Evolutionary conservation across 306 rosid genomes (phyloP), one percentile per base, ranked within the genome.

Genomic region (Glycine tomentella): DNA sequence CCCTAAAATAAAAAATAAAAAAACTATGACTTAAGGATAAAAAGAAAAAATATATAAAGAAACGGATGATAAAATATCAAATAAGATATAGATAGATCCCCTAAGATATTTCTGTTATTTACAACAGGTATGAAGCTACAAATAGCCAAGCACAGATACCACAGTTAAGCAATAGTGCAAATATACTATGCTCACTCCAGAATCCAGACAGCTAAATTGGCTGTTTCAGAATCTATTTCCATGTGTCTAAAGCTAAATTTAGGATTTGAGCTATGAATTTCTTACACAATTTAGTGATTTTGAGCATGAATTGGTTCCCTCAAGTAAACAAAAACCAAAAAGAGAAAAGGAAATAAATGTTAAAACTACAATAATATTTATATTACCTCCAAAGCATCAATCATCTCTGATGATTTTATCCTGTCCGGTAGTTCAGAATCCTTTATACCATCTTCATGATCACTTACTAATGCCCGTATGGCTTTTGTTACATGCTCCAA

Each of bases 371-470:
- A 70, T 12, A 63, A 70, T 12, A 63, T 65, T 45, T 71, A 68
- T 49, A 57, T 87, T 90, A 93, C 98, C 98, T 95, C 98, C 79
- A 93, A 82, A 44, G 99, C 98, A 86, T 95, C 97, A 69, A 79
- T 85, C 85, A 85, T 91, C 90, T 91, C 97, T 3, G 91, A 85
- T 36, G 84, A 84, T 34, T 84, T 89, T 77, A 81, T 80, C 85
- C 79, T 87, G 40, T 87, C 93, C 52, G 81, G 16, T 17, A 90
- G 70, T 82, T 67, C 94, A 79, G 75, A 83, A 65, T 86, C 92
- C 82, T 88, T 91, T 72, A 86, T 78, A 69, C 92, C 92, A 73
- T 90, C 92, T 85, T 89, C 92, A 69, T 89, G 87, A 84, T 93
- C 97, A 75, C 84, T 85, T 69, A 87, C 82, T 51, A 95, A 65